Percentiles rank a stretch among this genome's conserved stretches.
These are phyloP conservation scores for Myriosclerotinia curreyana DNA, from an alignment of 2,329 filamentous ascomycete species.

Conservation along the genomic window DNA sequence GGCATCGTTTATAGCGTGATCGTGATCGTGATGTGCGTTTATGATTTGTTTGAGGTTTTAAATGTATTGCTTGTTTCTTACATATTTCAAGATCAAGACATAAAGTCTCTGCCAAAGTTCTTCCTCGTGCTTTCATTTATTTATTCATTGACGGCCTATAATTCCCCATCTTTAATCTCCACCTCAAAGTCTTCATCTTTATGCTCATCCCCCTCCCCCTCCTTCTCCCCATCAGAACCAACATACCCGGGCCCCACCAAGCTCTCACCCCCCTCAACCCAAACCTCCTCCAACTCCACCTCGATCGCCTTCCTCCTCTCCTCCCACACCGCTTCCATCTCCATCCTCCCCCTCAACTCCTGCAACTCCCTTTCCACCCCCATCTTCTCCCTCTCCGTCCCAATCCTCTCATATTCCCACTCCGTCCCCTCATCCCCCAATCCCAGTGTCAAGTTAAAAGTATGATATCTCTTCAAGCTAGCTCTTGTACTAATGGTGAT, in stretches of 20 bases:
- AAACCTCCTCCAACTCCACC: constrained; percentile 59
- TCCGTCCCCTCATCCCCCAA: constrained; percentile 76
- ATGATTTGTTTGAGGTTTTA: no score
- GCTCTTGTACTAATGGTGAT: constrained; percentile 95
- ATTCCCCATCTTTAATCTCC: background rate
- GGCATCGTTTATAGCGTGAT: no score
- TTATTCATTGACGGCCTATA: background rate
- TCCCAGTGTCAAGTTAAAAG: constrained; percentile 82
- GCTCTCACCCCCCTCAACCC: constrained; percentile 38
- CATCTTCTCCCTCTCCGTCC: constrained; percentile 88
- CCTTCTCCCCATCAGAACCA: constrained; percentile 13
- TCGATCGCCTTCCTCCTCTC: constrained; percentile 76
- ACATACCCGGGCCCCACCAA: constrained; percentile 27
- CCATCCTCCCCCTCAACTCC: constrained; percentile 75
- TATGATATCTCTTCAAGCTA: constrained; percentile 93
- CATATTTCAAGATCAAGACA: no score
- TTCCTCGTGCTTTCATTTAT: background rate
- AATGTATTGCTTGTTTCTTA: no score
- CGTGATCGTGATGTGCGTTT: no score
- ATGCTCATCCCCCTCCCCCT: background rate
- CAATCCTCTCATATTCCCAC: constrained; percentile 92
- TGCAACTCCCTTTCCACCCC: constrained; percentile 87
- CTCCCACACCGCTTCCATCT: constrained; percentile 83
- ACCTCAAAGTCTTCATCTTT: background rate
- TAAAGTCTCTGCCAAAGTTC: no score